Evolutionary conservation across 768 basidiomycete genomes (phyloP).

Genomic region (Pulveroboletus sp.): DNA sequence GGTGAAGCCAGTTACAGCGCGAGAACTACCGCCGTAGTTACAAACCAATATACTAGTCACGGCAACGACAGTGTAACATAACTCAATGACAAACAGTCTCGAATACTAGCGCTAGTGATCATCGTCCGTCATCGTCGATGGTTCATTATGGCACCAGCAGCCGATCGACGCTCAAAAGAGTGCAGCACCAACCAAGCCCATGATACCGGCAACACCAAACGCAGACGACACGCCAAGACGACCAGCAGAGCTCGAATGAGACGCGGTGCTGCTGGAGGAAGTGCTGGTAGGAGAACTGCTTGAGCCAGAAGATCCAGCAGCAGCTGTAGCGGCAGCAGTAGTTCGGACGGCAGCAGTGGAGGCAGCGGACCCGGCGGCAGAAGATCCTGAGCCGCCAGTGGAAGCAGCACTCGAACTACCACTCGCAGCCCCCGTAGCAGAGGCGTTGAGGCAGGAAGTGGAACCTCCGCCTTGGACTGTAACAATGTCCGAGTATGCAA

Average conservation of each 20-base stretch:
- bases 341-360: neutral
- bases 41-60: constrained; percentile 17
- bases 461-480: constrained; percentile 38
- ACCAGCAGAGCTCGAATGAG: constrained; percentile 30
- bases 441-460: constrained; percentile 26
- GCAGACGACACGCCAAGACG: constrained; percentile 28
- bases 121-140: constrained; percentile 12
- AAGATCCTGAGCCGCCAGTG: constrained; percentile 4
- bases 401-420: constrained; percentile 5
- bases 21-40: neutral
- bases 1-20: too few species aligned
- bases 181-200: constrained; percentile 49
- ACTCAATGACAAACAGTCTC: constrained; percentile 10
- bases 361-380: neutral
- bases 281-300: constrained; percentile 12
- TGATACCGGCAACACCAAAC: constrained; percentile 43
- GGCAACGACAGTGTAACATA: constrained; percentile 16
- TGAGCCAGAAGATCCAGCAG: neutral
- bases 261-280: constrained; percentile 23
- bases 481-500: constrained; percentile 49
- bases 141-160: constrained; percentile 4
- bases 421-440: neutral
- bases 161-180: constrained; percentile 34
- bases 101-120: neutral
- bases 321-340: neutral